Conservation (phyloP, 306 rosid species). For the Sphenostylis stenocarpa region DNA sequence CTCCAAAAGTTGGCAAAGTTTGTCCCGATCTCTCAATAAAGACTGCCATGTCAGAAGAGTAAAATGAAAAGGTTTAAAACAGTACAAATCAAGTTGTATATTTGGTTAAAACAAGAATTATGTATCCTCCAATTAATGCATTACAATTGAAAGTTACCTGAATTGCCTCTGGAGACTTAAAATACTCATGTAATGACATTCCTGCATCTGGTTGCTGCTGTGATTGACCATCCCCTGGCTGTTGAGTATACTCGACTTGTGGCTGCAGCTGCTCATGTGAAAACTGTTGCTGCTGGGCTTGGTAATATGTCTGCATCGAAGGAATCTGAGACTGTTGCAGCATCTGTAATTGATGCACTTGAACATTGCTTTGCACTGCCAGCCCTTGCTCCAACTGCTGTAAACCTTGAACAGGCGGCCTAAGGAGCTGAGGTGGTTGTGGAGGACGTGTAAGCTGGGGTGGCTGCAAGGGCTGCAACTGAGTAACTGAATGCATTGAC, state of each 20-base stretch:
- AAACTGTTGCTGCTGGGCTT: conserved; percentile 47
- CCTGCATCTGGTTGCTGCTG: conserved; percentile 72
- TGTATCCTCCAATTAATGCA: not conserved
- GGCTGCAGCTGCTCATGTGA: conserved; percentile 45
- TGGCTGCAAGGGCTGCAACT: conserved; percentile 95
- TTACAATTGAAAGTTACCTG: conserved; percentile 57
- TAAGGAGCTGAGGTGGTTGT: conserved; percentile 91
- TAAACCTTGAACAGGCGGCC: conserved; percentile 79
- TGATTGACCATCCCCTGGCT: conserved; percentile 45
- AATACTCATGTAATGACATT: conserved; percentile 83
- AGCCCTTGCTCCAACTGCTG: conserved; percentile 74
- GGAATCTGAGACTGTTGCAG: conserved; percentile 77
- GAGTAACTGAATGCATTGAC: conserved; percentile 68
- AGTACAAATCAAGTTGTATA: conserved; percentile 1
- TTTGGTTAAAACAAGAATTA: not conserved
- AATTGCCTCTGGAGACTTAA: conserved; percentile 96
- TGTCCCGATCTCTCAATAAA: conserved; percentile 82
- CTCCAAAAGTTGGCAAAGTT: conserved; percentile 97
- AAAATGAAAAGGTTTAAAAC: conserved; percentile 16
- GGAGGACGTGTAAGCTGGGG: conserved; percentile 97
- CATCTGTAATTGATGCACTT: conserved; percentile 64
- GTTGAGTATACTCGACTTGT: conserved; percentile 63
- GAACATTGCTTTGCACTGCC: conserved; percentile 58
- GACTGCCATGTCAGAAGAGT: conserved; percentile 64
- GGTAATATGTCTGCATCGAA: conserved; percentile 66